Conservation (phyloP, 192 early-diverging fungal genomes). For the Jimgerdemannia lactiflua region DNA sequence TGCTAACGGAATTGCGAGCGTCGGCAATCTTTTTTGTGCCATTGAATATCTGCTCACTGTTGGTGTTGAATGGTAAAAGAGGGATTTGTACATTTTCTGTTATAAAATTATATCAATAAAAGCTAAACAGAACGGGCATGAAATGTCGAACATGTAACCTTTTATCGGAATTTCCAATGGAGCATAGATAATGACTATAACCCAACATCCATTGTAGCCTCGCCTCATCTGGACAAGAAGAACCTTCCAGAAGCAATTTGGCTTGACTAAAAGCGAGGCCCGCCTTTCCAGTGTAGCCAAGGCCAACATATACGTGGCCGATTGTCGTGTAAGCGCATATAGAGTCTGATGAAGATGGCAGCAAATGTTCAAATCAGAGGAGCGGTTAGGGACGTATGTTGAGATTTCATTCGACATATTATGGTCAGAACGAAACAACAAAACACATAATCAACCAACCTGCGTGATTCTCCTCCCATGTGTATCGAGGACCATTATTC, state of each 20-base stretch:
- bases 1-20: background rate
- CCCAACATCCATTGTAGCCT: conserved; percentile 45
- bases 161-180: conserved; percentile 55
- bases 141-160: conserved; percentile 25
- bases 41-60: background rate
- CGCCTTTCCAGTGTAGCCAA: conserved; percentile 79
- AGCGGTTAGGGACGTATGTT: too few species aligned
- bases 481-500: conserved; percentile 42
- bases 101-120: background rate
- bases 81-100: too few species aligned
- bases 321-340: conserved; percentile 45
- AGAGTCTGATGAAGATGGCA: conserved; percentile 29
- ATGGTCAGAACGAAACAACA: too few species aligned
- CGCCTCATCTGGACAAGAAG: conserved; percentile 15
- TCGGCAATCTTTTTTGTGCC: conserved; percentile 4
- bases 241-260: conserved; percentile 30
- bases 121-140: background rate
- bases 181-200: conserved; percentile 55
- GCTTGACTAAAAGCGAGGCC: conserved; percentile 51
- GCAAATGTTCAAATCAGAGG: too few species aligned
- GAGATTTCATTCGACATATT: too few species aligned
- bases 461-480: background rate
- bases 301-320: conserved; percentile 48
- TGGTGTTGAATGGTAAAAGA: background rate
- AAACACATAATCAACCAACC: background rate